Evolutionary conservation across 257 asterid genomes (phyloP).

Genomic region (Dorcoceras hygrometricum): DNA sequence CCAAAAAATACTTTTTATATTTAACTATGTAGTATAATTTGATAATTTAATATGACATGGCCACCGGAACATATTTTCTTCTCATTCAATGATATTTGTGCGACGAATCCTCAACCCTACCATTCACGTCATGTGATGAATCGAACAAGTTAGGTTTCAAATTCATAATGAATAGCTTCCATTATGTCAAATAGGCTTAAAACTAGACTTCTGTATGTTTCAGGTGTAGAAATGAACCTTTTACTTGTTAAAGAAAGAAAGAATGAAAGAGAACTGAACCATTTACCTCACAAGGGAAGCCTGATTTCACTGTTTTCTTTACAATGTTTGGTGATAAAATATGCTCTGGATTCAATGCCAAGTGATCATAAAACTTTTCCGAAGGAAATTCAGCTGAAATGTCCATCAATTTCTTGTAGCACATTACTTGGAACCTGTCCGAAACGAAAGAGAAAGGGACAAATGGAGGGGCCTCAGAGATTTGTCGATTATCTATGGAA

Average conservation of each 20-base stretch:
- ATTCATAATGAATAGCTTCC: not conserved
- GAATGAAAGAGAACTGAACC: not conserved
- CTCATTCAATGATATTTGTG: too few species aligned
- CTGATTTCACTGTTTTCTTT: conserved; percentile 51
- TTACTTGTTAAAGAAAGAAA: too few species aligned
- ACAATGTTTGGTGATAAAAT: conserved; percentile 57
- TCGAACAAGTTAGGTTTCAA: not conserved
- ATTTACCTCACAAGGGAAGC: conserved; percentile 71
- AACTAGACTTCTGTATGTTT: not conserved
- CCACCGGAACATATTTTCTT: too few species aligned
- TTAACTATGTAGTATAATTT: too few species aligned
- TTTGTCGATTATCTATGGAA: not conserved
- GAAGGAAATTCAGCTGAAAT: conserved; percentile 57
- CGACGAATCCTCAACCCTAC: too few species aligned
- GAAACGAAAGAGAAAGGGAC: conserved; percentile 5
- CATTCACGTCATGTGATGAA: too few species aligned
- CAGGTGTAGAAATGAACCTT: conserved; percentile 4
- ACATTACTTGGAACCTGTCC: conserved; percentile 89
- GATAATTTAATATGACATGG: too few species aligned
- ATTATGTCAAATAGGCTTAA: not conserved
- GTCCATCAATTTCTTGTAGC: conserved; percentile 92
- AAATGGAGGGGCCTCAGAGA: not conserved
- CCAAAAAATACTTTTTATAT: too few species aligned
- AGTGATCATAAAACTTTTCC: conserved; percentile 59
- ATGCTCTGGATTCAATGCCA: conserved; percentile 61